Conservation (phyloP, 2,329 filamentous ascomycete genomes). For the Colletotrichum kahawae region DNA sequence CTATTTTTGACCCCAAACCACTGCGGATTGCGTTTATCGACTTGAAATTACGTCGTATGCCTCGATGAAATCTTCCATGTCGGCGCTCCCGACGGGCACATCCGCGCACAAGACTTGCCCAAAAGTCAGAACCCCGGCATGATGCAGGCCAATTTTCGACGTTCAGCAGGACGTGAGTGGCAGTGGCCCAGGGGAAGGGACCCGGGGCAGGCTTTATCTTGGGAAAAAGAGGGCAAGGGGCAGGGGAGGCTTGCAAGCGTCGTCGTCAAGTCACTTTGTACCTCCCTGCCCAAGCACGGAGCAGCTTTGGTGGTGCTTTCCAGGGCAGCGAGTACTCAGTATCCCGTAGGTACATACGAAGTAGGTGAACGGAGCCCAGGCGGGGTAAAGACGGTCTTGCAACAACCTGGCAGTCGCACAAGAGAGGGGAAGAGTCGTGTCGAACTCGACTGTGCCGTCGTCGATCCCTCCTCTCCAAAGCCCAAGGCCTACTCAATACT, state of each 20-base stretch:
- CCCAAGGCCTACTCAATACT: background rate
- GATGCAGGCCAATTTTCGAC: background rate
- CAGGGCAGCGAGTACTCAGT: background rate
- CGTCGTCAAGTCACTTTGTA: background rate
- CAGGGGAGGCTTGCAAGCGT: background rate
- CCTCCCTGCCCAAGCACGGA: background rate
- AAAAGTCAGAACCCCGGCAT: background rate
- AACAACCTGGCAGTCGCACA: background rate
- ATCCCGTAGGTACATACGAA: background rate
- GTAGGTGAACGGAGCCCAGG: background rate
- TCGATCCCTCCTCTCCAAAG: background rate
- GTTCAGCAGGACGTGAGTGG: background rate
- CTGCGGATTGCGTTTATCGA: background rate
- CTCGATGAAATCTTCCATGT: background rate
- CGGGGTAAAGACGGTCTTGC: constrained; percentile 1
- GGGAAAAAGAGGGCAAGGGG: background rate
- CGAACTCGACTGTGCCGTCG: background rate
- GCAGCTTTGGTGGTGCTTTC: background rate
- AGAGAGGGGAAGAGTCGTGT: constrained; percentile 9
- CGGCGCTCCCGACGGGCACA: constrained; percentile 3
- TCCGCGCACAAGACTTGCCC: background rate
- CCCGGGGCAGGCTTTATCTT: background rate
- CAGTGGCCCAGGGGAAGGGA: background rate
- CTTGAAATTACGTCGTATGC: background rate
- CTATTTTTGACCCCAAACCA: constrained; percentile 17